Base-by-base conservation (phyloP, 345 rosid genomes). In the Laguncularia racemosa region DNA sequence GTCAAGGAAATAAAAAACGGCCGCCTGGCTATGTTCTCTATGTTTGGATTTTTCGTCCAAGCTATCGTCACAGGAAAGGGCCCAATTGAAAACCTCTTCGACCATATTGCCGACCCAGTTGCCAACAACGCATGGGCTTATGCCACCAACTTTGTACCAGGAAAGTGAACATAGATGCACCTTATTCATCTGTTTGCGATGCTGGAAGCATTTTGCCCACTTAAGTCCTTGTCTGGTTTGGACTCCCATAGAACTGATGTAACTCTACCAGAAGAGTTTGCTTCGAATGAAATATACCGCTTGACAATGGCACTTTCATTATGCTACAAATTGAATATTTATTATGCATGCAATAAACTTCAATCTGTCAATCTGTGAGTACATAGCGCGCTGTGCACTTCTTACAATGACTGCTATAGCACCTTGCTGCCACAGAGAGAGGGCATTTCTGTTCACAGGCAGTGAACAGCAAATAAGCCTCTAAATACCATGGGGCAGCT, bases 131-230 rank as follows among this genome's bases (percentile, higher is more conserved):
- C 98, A 2, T 92, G 98, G 96, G 91, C 96, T 53, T 86, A 66
- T 52, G 98, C 98, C 68, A 88, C 98, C n/a, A 88, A 88, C 93
- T 89, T 92, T 50, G 98, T 81, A 16, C 96, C 98, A 14, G 98
- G 95, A 61, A 86, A 92, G 49, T 91, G 81, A 91, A 66, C 55
- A 19, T 47, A 38, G 18, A 17, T 21, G 17, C 6, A 58, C 21
- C 40, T 33, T 7, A 9, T 33, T 33, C 11, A 33, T 33, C 40
- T 26, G 44, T 45, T 50, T 33, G 14, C 18, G 46, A 7, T 45
- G 53, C 33, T 48, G 47, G 38, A 21, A 58, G 14, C 16, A 16
- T 48, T 7, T 33, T 58, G 53, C 16, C 48, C 23, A 49, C 48
- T 11, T 40, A 28, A 47, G 26, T 48, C 46, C 1, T 33, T 16